These are phyloP conservation scores for Eucalyptus virginea DNA, from an alignment of 345 rosid genomes.

Conservation along the genomic window DNA sequence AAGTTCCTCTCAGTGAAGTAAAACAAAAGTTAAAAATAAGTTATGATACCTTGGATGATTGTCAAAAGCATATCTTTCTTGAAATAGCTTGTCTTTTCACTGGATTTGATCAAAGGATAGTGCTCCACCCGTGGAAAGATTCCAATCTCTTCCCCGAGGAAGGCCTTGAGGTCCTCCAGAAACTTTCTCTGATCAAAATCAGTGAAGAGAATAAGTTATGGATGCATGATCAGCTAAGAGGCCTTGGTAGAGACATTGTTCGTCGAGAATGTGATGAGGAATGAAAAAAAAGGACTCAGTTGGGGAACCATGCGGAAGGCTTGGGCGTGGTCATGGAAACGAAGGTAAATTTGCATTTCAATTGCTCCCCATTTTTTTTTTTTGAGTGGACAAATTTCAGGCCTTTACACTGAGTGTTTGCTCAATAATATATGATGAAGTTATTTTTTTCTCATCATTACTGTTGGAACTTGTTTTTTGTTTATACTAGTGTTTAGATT, in stretches of 20 bases:
- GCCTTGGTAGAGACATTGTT: not conserved
- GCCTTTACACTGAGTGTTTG: not conserved
- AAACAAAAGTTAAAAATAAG: not conserved
- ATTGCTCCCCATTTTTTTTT: not conserved
- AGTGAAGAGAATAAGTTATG: not conserved
- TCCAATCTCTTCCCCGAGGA: not conserved
- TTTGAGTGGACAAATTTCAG: accelerated
- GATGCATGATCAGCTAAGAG: not conserved
- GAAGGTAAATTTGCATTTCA: not conserved
- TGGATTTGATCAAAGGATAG: not conserved
- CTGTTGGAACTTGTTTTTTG: not conserved
- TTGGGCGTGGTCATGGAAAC: not conserved
- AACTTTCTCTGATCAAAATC: not conserved
- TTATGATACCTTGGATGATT: not conserved
- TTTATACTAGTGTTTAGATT: not conserved
- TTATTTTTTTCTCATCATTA: not conserved
- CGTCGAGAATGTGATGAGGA: not conserved
- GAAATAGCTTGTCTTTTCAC: not conserved
- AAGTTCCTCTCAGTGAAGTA: not conserved
- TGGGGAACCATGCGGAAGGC: not conserved
- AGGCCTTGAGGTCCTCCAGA: not conserved
- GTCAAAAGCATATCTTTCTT: not conserved
- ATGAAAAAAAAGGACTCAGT: not conserved
- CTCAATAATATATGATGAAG: accelerated
- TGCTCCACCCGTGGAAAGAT: not conserved